A percentile compares a stretch with the other conserved stretches of the same genome.
Evolutionary conservation across 2,329 filamentous ascomycete genomes (phyloP).

Genomic region (Trichoderma cornu-damae): DNA sequence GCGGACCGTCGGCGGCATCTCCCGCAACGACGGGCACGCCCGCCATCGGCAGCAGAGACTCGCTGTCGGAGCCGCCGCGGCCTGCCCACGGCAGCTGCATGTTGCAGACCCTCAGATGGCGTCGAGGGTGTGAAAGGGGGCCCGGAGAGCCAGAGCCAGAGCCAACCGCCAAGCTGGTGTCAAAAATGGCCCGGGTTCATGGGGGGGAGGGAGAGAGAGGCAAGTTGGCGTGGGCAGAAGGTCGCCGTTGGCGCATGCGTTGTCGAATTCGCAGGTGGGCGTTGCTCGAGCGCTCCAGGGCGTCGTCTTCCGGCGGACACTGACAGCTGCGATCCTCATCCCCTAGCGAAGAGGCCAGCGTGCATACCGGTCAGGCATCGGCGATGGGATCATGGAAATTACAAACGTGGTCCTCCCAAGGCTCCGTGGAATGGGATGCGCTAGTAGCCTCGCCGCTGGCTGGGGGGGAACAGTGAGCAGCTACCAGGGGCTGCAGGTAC

Average conservation of each 20-base stretch:
- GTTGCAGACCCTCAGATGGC: conserved; percentile 22
- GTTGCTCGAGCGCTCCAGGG: neutral
- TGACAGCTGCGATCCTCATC: conserved; percentile 6
- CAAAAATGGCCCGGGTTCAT: conserved; percentile 14
- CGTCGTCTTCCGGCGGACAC: conserved; percentile 2
- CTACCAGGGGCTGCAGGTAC: conserved; percentile 18
- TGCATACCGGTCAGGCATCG: conserved; percentile 8
- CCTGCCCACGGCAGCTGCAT: conserved; percentile 39
- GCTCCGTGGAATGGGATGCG: conserved; percentile 9
- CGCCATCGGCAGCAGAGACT: conserved; percentile 33
- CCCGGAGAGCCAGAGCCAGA: conserved; percentile 5
- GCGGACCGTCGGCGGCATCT: conserved; percentile 25
- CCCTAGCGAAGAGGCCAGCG: conserved; percentile 9
- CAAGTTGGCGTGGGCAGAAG: conserved; percentile 1
- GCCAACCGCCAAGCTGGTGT: conserved; percentile 13
- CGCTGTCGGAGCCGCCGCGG: conserved; percentile 30
- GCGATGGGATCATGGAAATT: conserved; percentile 18
- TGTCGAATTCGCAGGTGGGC: neutral
- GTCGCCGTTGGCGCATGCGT: conserved; percentile 5
- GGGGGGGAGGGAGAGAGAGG: conserved; percentile 11
- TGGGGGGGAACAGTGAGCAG: conserved; percentile 14
- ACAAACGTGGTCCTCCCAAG: conserved; percentile 15
- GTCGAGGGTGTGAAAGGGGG: conserved; percentile 20
- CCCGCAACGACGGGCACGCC: conserved; percentile 33
- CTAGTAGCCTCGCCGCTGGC: conserved; percentile 16